A percentile compares a stretch with the other conserved stretches of the same genome.
These are phyloP conservation scores for Bryum argenteum DNA, from an alignment of 225 moss, liverwort and hornwort species.

Conservation along the genomic window DNA sequence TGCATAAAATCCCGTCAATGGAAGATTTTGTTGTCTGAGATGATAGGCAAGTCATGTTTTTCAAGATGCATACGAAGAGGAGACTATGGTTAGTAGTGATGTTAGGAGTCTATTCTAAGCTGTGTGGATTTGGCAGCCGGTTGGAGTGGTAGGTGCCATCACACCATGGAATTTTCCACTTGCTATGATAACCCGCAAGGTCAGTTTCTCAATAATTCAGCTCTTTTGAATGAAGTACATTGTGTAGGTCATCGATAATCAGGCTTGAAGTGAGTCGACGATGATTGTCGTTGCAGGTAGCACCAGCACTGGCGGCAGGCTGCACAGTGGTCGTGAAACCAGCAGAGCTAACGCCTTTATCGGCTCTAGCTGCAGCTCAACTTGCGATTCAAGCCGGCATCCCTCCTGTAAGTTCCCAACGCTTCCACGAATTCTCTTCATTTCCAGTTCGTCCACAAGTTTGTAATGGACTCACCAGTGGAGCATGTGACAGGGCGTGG, in stretches of 20 bases:
- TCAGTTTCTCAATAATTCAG: slow-evolving; percentile 29
- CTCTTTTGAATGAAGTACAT: slow-evolving; percentile 5
- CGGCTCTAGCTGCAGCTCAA: slow-evolving; percentile 88
- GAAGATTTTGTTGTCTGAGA: slow-evolving; percentile 1
- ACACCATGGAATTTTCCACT: slow-evolving; percentile 99
- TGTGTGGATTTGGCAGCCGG: slow-evolving; percentile 63
- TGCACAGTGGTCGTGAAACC: slow-evolving; percentile 95
- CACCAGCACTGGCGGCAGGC: slow-evolving; percentile 98
- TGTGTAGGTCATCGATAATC: slow-evolving; percentile 7
- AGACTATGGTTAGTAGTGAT: slow-evolving; percentile 14
- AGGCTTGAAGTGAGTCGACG: slow-evolving; percentile 6
- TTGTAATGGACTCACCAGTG: slow-evolving; percentile 9
- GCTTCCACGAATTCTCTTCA: slow-evolving; percentile 12
- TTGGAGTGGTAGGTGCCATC: slow-evolving; percentile 96
- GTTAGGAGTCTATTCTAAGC: too few relatives aligned
- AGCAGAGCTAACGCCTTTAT: slow-evolving; percentile 89
- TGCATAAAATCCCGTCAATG: slow-evolving; percentile 1
- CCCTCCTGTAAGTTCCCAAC: slow-evolving; percentile 65
- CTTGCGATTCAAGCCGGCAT: slow-evolving; percentile 94
- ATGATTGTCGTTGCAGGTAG: slow-evolving; percentile 64
- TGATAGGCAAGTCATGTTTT: not conserved
- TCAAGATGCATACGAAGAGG: slow-evolving; percentile 1
- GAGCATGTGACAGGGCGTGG: slow-evolving; percentile 69
- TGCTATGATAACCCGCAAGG: slow-evolving; percentile 99
- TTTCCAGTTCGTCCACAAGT: slow-evolving; percentile 11